Conservation (phyloP, 1,284 basidiomycete genomes). For the Tilletia walkeri region DNA sequence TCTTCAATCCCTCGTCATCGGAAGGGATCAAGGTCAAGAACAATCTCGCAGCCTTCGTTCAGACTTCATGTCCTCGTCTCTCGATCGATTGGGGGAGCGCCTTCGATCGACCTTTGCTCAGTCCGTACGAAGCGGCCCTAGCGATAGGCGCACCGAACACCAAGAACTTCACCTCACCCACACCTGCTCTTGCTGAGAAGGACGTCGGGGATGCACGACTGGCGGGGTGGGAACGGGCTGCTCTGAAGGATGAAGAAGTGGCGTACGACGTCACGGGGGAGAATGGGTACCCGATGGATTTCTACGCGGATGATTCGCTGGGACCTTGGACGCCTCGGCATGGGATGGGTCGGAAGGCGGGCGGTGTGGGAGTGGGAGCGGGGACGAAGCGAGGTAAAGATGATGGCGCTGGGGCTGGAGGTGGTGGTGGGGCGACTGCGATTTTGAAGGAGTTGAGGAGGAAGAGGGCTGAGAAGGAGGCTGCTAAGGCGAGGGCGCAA, state of each 20-base stretch:
- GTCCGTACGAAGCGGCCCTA: constrained; percentile 89
- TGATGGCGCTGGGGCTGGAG: not conserved
- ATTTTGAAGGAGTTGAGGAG: constrained; percentile 4
- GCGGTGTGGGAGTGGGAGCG: not conserved
- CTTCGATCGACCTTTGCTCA: constrained; percentile 82
- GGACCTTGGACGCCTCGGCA: constrained; percentile 58
- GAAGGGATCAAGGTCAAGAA: not conserved
- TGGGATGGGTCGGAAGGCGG: constrained; percentile 39
- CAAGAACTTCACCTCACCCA: not conserved
- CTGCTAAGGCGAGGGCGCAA: no score
- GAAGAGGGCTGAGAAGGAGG: constrained; percentile 3
- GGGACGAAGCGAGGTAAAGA: not conserved
- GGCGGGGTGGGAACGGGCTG: constrained; percentile 41
- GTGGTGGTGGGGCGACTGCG: not conserved
- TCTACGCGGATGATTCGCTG: constrained; percentile 75
- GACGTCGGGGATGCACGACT: constrained; percentile 27
- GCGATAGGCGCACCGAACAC: constrained; percentile 65
- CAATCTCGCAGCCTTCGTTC: constrained; percentile 82
- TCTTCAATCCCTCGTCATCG: constrained; percentile 64
- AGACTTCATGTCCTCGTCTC: constrained; percentile 90
- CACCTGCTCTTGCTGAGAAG: not conserved
- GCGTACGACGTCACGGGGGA: constrained; percentile 40
- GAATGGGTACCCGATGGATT: constrained; percentile 87
- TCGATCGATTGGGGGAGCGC: constrained; percentile 90
- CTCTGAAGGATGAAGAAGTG: not conserved